Evolutionary conservation across 176 grass and related monocot species (phyloP), one percentile per base, ranked within the genome.

Genomic region (Canna indica): DNA sequence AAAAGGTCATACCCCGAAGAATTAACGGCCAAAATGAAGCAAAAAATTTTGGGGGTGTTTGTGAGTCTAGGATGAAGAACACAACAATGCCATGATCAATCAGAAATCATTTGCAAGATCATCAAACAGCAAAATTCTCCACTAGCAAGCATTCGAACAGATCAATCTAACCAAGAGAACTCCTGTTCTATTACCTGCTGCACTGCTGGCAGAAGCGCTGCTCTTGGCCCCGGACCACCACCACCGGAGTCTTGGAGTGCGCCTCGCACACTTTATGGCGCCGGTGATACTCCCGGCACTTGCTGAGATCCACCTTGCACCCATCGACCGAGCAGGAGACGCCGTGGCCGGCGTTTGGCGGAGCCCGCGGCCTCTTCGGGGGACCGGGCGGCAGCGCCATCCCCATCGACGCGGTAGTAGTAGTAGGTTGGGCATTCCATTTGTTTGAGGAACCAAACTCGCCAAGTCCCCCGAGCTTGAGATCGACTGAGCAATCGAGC

Each of bases 161-260:
- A 24, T 24, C 8, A 54, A 54, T 44, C 41, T n/a, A n/a, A 20
- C 50, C 50, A 54, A 54, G 26, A 34, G 30, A 16, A 14, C 47
- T 38, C 22, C 22, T 34, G 54, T 32, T 53, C 35, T 42, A 78
- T 41, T 79, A 96, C 95, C 95, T 99, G 90, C 95, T 99, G 71
- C 95, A 99, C 87, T 99, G 95, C 64, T 99, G 95, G 83, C 95
- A 99, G 87, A 99, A 99, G 69, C 95, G 87, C 81, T 99, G 95
- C 87, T 99, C 82, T 68, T 94, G 83, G 20, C 87, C 95, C 67
- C 73, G 75, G 70, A 99, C 87, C 64, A 78, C 77, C 72, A 99
- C 95, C 73, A 90, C 71, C 52, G 95, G 78, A 36, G 95, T 88
- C 83, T 99, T 99, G 70, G 95, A 90, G 81, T 99, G 95, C 36